Percentiles rank a stretch among this genome's conserved stretches.
These are phyloP conservation scores for Neonectria sp. DNA, from an alignment of 2,329 filamentous ascomycete genomes.

Conservation along the genomic window DNA sequence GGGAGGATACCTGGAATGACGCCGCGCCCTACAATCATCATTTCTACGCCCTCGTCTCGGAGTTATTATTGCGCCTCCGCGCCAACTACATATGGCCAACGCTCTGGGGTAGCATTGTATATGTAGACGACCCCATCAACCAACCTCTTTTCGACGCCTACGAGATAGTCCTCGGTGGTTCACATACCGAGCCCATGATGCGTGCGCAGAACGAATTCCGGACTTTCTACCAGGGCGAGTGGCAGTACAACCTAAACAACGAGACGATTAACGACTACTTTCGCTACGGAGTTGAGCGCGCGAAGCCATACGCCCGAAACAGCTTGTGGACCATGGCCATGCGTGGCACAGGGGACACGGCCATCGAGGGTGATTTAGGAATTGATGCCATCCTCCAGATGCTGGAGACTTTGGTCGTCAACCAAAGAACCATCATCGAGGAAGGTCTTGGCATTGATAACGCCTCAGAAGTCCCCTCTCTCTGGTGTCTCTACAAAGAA, in stretches of 20 bases:
- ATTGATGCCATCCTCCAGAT: slow-evolving; percentile 60
- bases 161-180: slow-evolving; percentile 80
- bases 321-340: slow-evolving; percentile 78
- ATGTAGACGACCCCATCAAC: slow-evolving; percentile 78
- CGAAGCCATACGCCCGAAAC: slow-evolving; percentile 69
- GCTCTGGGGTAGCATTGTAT: slow-evolving; percentile 80
- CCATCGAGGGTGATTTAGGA: slow-evolving; percentile 64
- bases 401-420: slow-evolving; percentile 19
- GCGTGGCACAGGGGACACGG: slow-evolving; percentile 79
- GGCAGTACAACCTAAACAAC: slow-evolving; percentile 81
- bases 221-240: slow-evolving; percentile 70
- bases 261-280: slow-evolving; percentile 79
- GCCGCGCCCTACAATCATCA: slow-evolving; percentile 73
- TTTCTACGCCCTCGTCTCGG: slow-evolving; percentile 79
- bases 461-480: slow-evolving; percentile 56
- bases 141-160: slow-evolving; percentile 81
- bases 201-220: slow-evolving; percentile 71
- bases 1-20: slow-evolving; percentile 53
- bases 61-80: slow-evolving; percentile 77
- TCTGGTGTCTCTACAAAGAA: slow-evolving; percentile 75
- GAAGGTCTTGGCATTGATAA: slow-evolving; percentile 24
- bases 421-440: neutral
- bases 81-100: slow-evolving; percentile 85
- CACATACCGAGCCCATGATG: slow-evolving; percentile 82
- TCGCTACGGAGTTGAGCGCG: slow-evolving; percentile 74